These are phyloP conservation scores for Picea mariana DNA, from an alignment of 83 land plant genomes.

Conservation along the genomic window DNA sequence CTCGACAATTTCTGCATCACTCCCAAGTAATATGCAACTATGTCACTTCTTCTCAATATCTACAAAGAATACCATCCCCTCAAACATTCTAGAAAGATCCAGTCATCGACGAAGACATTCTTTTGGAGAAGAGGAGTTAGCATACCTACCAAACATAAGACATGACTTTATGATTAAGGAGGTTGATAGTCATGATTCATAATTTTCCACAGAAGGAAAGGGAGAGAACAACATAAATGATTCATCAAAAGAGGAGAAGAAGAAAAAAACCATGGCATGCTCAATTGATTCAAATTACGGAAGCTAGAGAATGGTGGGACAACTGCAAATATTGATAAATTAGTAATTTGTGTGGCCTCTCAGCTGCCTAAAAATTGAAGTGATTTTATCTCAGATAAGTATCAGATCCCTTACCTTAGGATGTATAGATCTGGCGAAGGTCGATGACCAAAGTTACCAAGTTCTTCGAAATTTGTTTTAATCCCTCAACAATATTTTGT, in stretches of 20 bases:
- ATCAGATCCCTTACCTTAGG: too few species aligned
- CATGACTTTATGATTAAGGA: slow-evolving; percentile 69
- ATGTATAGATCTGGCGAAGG: too few species aligned
- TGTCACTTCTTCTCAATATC: too few species aligned
- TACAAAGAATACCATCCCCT: slow-evolving; percentile 72
- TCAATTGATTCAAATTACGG: slow-evolving; percentile 79
- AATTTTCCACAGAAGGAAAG: slow-evolving; percentile 56
- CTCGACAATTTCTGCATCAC: too few species aligned
- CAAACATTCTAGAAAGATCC: slow-evolving; percentile 63
- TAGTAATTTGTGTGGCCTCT: too few species aligned
- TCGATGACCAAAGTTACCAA: too few species aligned
- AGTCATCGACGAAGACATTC: slow-evolving; percentile 88
- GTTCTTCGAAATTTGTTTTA: too few species aligned
- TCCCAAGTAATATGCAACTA: too few species aligned
- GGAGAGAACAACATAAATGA: slow-evolving; percentile 56
- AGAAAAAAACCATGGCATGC: slow-evolving; percentile 73
- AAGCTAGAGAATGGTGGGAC: slow-evolving; percentile 21
- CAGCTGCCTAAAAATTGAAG: too few species aligned
- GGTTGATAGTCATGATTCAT: slow-evolving; percentile 64
- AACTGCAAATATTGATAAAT: slow-evolving; percentile 50
- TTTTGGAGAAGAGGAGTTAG: slow-evolving; percentile 99
- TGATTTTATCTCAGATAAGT: too few species aligned
- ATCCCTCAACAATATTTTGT: too few species aligned
- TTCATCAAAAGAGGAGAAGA: slow-evolving; percentile 65
- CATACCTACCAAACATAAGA: slow-evolving; percentile 87